Conservation (phyloP, 352 stramenopile genomes). For the Globisporangium rhizosaccharum region DNA sequence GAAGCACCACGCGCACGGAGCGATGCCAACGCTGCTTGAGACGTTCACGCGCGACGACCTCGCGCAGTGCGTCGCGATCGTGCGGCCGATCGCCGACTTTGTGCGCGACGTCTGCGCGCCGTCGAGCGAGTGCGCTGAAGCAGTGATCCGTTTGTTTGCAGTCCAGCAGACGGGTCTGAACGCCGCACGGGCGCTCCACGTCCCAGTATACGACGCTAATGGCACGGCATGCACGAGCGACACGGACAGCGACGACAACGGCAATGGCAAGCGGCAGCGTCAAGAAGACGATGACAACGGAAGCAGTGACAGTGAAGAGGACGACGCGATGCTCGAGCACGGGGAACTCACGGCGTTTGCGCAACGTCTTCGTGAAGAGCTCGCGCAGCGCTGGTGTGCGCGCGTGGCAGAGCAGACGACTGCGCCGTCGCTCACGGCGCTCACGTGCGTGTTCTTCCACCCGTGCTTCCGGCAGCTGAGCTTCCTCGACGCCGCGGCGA, state of each 20-base stretch:
- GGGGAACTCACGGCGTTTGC: no score
- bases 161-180: conserved; percentile 12
- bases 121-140: conserved; percentile 7
- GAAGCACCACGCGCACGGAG: neutral
- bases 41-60: conserved; percentile 11
- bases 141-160: conserved; percentile 10
- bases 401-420: conserved; percentile 2
- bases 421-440: conserved; percentile 1
- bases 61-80: conserved; percentile 6
- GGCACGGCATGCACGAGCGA: neutral
- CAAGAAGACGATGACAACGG: no score
- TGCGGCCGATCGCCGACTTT: conserved; percentile 10
- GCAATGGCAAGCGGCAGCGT: no score
- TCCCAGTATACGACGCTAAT: neutral
- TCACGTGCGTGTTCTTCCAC: conserved; percentile 18
- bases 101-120: conserved; percentile 2
- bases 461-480: conserved; percentile 20
- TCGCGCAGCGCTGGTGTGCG: conserved; percentile 1
- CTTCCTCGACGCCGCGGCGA: conserved; percentile 9
- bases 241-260: neutral
- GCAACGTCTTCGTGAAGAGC: no score
- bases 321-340: no score
- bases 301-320: no score
- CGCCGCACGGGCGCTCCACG: neutral
- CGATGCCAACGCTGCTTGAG: neutral